These are phyloP conservation scores for Hypoxylon sp. DNA, from an alignment of 2,329 filamentous ascomycete genomes.

Conservation along the genomic window DNA sequence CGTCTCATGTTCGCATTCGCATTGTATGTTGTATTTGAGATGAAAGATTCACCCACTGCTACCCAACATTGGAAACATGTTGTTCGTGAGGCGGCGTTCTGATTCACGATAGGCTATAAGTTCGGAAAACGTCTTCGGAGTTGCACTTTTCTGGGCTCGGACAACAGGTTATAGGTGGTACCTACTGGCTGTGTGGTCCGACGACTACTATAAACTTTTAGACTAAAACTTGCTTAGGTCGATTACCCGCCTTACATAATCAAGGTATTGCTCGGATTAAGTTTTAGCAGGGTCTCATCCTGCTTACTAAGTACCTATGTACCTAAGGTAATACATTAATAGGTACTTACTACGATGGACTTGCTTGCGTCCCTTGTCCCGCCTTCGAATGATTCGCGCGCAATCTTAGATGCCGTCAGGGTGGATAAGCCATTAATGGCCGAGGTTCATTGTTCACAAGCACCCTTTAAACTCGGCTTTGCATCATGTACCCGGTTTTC, in stretches of 20 bases:
- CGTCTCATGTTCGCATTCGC: constrained; percentile 17
- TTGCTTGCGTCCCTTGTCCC: constrained; percentile 2
- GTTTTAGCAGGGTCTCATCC: constrained; percentile 14
- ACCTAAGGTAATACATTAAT: not conserved
- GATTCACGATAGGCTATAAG: constrained; percentile 15
- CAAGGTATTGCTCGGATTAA: not conserved
- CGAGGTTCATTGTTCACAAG: constrained; percentile 51
- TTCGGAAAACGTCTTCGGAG: constrained; percentile 15
- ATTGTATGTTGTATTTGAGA: constrained; percentile 17
- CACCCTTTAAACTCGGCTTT: constrained; percentile 45
- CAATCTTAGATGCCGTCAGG: constrained; percentile 43
- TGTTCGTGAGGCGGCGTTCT: constrained; percentile 19
- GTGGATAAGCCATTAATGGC: constrained; percentile 47
- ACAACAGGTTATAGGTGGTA: constrained; percentile 5
- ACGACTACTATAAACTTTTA: constrained; percentile 2
- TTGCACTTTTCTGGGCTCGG: not conserved
- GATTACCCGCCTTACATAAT: constrained; percentile 20
- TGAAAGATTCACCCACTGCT: constrained; percentile 14
- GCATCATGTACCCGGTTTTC: constrained; percentile 34
- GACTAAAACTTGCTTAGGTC: constrained; percentile 2
- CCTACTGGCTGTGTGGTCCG: constrained; percentile 4
- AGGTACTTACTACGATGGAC: not conserved
- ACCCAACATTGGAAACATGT: constrained; percentile 21
- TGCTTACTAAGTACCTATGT: no score
- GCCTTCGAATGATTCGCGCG: constrained; percentile 28